A percentile compares a stretch with the other conserved stretches of the same genome.
phyloP scores from a whole-genome alignment of 169 alveolate genomes.

The Cryptosporidium baileyi region DNA sequence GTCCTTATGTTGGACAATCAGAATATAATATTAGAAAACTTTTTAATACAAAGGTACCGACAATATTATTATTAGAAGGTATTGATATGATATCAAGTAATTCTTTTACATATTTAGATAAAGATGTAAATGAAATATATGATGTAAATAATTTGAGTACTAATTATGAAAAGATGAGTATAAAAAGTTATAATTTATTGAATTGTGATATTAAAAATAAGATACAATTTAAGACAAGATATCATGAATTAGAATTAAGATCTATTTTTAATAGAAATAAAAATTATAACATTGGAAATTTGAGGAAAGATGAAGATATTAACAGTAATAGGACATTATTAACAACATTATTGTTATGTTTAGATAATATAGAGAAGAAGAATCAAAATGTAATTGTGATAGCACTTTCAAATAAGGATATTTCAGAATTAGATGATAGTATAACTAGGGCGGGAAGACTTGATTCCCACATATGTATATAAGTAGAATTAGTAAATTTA shows the following conservation, averaged over 20 bases:
- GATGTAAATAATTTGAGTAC: background rate
- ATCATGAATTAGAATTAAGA: background rate
- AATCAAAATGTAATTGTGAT: constrained; percentile 29
- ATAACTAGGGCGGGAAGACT: constrained; percentile 65
- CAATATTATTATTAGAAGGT: constrained; percentile 41
- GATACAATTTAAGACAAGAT: background rate
- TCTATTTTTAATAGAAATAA: background rate
- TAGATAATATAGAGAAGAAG: constrained; percentile 46
- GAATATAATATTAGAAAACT: constrained; percentile 30
- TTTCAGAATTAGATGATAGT: constrained; percentile 15
- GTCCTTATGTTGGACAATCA: constrained; percentile 65
- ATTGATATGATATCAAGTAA: constrained; percentile 10
- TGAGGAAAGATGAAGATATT: too few species aligned
- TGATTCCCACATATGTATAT: constrained; percentile 24
- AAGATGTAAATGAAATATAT: background rate
- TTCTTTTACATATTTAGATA: background rate
- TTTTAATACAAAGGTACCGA: background rate
- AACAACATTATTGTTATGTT: constrained; percentile 45
- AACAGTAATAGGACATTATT: constrained; percentile 15
- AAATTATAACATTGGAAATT: background rate
- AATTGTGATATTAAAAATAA: background rate
- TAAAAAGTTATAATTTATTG: background rate
- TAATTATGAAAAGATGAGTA: background rate
- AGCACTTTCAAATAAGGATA: constrained; percentile 16
- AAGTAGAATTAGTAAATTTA: background rate